Percentiles rank a stretch among this genome's conserved stretches.
Conservation (phyloP, 2,329 filamentous ascomycete genomes). For the Aspergillus caelatus region DNA sequence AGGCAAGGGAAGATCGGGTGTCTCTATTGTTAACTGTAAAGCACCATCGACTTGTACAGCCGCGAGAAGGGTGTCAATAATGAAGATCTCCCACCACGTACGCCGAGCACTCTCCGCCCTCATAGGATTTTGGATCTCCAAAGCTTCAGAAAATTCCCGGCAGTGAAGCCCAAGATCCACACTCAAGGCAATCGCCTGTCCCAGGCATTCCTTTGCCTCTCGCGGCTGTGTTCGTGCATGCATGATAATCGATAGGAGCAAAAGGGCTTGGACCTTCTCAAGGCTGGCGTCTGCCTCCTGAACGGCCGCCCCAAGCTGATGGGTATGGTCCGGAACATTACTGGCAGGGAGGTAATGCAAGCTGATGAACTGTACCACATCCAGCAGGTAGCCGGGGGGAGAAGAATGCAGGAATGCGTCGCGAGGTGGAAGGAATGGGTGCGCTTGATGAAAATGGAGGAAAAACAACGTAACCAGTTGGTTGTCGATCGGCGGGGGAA, state of each 20-base stretch:
- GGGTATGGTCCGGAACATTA: background rate
- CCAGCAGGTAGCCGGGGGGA: slow-evolving; percentile 6
- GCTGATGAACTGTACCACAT: slow-evolving; percentile 8
- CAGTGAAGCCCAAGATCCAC: slow-evolving; percentile 1
- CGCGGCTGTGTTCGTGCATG: slow-evolving; percentile 6
- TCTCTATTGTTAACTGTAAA: slow-evolving; percentile 4
- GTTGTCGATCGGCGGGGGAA: background rate
- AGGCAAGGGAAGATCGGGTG: slow-evolving; percentile 2
- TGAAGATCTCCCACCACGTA: slow-evolving; percentile 16
- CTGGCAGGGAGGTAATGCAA: slow-evolving; percentile 9
- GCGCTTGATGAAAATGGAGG: slow-evolving; percentile 12
- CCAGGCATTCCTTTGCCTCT: slow-evolving; percentile 2
- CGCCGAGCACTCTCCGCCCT: slow-evolving; percentile 10
- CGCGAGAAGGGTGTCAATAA: slow-evolving; percentile 12
- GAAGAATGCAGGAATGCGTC: slow-evolving; percentile 2
- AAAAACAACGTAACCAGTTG: slow-evolving; percentile 10
- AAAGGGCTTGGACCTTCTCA: slow-evolving; percentile 3
- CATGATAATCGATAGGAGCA: slow-evolving; percentile 1
- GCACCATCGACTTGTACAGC: slow-evolving; percentile 10
- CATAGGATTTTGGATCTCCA: background rate
- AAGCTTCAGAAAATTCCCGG: slow-evolving; percentile 1
- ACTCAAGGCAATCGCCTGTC: background rate
- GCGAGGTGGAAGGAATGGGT: slow-evolving; percentile 12
- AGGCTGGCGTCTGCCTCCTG: slow-evolving; percentile 1
- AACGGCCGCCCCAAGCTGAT: background rate